A percentile compares a stretch with the other conserved stretches of the same genome.
These are phyloP conservation scores for Candolleomyces aberdarensis DNA, from an alignment of 768 basidiomycete species.

Conservation along the genomic window DNA sequence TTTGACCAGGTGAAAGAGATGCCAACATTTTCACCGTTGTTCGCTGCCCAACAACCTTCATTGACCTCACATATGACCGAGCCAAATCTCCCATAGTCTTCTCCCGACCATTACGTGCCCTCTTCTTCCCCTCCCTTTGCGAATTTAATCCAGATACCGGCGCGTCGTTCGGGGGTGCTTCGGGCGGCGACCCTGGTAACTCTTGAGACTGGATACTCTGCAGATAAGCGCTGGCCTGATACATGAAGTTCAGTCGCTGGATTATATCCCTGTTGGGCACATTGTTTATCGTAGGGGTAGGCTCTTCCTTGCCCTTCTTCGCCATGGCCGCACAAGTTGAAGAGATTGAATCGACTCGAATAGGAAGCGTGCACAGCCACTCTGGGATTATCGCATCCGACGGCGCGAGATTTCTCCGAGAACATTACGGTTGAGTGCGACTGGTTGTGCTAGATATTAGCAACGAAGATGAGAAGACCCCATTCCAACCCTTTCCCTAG, in stretches of 20 bases:
- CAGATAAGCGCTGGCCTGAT: conserved; percentile 73
- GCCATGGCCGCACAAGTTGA: conserved; percentile 39
- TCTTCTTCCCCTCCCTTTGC: neutral
- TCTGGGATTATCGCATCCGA: neutral
- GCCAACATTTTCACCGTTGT: conserved; percentile 75
- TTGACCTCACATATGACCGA: conserved; percentile 57
- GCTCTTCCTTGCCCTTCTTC: conserved; percentile 61
- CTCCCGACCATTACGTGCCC: neutral
- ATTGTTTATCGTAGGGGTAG: conserved; percentile 48
- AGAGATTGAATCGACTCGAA: neutral
- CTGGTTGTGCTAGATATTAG: neutral
- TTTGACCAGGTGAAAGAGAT: neutral
- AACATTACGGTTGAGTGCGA: neutral
- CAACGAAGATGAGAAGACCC: too few relatives aligned
- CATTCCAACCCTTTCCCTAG: neutral
- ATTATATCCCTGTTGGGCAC: conserved; percentile 71
- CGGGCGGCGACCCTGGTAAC: neutral
- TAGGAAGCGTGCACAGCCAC: neutral
- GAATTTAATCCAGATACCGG: neutral
- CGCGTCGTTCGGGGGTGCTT: neutral
- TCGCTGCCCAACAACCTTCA: conserved; percentile 72
- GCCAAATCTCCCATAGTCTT: conserved; percentile 51
- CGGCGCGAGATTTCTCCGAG: neutral
- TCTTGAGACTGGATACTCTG: conserved; percentile 16
- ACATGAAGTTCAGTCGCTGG: conserved; percentile 83